Base-by-base conservation (phyloP, 2,329 filamentous ascomycete species). In the Graphium sp. region DNA sequence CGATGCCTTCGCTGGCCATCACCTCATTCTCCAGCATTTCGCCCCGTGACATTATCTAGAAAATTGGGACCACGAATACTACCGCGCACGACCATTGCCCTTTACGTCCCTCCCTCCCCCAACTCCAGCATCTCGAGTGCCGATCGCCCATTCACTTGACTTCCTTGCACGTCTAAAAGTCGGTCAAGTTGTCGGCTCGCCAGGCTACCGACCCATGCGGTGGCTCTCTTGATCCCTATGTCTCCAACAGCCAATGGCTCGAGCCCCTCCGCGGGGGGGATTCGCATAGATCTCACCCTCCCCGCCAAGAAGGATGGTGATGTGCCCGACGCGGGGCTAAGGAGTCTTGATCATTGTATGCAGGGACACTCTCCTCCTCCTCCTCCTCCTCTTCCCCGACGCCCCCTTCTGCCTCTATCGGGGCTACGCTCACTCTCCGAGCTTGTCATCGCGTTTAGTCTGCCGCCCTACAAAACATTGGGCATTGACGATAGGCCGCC, bases 291-390 rank as follows among this genome's bases (percentile, higher is more conserved):
- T 30, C 19, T 24, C 17, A 13, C 22, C 19, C 15, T 22, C n/a
- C 26, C 13, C 18, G 16, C 31, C 12, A 29, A 32, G 23, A 44
- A 41, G 28, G 37, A 39, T 26, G 40, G 41, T 28, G 40, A 46
- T 22, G 40, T 42, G 16, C 48, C 50, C 5, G 78, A 85, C 49
- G 85, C 85, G 30, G 85, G 85, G 28, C 57, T 92, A 47, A 72
- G 70, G 49, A 83, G 77, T 48, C 57, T 84, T 33, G 71, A 91
- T 55, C 79, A 85, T 49, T 85, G 79, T 75, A 60, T 35, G 63
- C 55, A 22, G 24, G 18, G 16, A 17, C 11, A 12, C 18, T 23
- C 24, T 18, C 29, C 23, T 20, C 29, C 36, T 32, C 35, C 18
- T 14, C 31, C 24, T 24, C 28, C 29, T 26, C 18, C 18, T 22